Conservation (phyloP, 2,329 filamentous ascomycete genomes). For the Curvularia eragrostidis region DNA sequence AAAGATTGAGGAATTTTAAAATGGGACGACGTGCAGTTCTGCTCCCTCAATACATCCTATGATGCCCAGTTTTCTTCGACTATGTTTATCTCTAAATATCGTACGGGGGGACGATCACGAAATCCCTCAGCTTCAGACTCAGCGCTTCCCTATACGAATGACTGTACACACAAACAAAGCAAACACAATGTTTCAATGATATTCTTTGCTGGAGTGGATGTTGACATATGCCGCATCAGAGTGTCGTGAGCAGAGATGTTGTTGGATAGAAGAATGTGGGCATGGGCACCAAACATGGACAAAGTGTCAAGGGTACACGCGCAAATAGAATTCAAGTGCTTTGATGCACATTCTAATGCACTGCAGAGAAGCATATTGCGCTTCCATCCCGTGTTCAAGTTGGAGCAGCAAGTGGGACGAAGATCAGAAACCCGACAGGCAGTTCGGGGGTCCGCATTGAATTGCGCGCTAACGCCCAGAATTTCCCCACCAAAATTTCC, state of each 20-base stretch:
- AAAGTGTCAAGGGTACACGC: background rate
- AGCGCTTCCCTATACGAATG: background rate
- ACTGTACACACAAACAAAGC: background rate
- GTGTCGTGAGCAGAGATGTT: background rate
- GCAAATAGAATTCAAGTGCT: background rate
- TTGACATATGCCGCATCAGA: background rate
- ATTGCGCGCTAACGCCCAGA: conserved; percentile 16
- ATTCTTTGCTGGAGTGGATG: background rate
- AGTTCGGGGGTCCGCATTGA: conserved; percentile 15
- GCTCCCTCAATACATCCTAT: too few species aligned
- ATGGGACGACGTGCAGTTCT: background rate
- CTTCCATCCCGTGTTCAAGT: background rate
- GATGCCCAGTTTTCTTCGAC: too few species aligned
- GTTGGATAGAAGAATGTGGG: background rate
- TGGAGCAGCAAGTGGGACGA: background rate
- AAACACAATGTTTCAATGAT: background rate
- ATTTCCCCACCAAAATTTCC: conserved; percentile 31
- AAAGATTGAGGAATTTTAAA: background rate
- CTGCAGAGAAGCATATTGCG: background rate
- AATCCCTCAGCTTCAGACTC: background rate
- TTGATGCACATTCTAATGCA: background rate
- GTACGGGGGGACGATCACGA: too few species aligned
- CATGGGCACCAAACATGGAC: background rate
- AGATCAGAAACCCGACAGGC: background rate
- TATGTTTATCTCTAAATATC: too few species aligned